Evolutionary conservation across 2,329 filamentous ascomycete genomes (phyloP), one percentile per base, ranked within the genome.

Genomic region (Ceratocystis diversiconidia): DNA sequence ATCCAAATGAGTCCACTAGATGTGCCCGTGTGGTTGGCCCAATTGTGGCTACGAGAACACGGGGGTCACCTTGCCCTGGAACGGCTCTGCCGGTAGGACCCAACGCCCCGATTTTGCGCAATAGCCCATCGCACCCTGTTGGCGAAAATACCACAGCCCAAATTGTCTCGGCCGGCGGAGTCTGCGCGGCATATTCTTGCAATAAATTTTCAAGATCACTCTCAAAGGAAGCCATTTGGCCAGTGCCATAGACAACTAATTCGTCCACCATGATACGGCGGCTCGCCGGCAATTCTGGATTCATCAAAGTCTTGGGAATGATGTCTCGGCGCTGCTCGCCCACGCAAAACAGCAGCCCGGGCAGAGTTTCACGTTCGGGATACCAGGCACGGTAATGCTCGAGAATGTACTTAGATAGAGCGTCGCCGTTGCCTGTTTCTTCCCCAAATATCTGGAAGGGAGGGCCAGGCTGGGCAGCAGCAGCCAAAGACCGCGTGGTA

Each of bases 261-360:
- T 97, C 92, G 46, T 88, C 82, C 0, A 97, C 87, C 6, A 74
- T 75, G 25, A 94, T 87, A 61, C 82, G 78, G 63, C 75, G 74
- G 15, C 77, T 72, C 0, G 72, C 69, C 0, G 80, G 74, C 7
- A 91, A 75, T 0, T 72, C 70, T 0, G 77, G 72, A 48, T 82
- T 80, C 79, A 85, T 88, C 46, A 97, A 77, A 1, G 84, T 90
- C 70, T 83, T 89, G 1, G 94, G 92, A 69, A 99, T 96, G 69
- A 96, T 85, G 73, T 97, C 94, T 57, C 94, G 79, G 65, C 91
- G 83, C 73, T 92, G 89, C 73, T 96, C 92, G 22, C 94, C 94
- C 0, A 95, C 91, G 15, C 95, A 81, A 73, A 97, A 99, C 0
- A 97, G 77, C 4, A 97, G 74, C 0, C 87, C 82, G 0, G 84